A percentile compares a stretch with the other conserved stretches of the same genome.
These are phyloP conservation scores for Hypoxylon sp. DNA, from an alignment of 2,329 filamentous ascomycete species.

Conservation along the genomic window DNA sequence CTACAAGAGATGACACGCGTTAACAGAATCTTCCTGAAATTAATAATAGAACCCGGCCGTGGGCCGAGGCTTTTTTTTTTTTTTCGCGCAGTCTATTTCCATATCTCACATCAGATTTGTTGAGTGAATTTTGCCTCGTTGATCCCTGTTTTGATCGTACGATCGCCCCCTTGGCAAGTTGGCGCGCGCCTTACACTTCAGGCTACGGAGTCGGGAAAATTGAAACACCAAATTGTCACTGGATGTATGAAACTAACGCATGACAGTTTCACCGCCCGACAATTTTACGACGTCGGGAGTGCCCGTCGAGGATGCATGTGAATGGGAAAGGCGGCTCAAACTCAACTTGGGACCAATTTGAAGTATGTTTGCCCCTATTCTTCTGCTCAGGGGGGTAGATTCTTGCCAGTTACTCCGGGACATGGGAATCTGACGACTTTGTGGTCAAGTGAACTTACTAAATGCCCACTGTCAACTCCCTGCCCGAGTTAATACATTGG, in stretches of 20 bases:
- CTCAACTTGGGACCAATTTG: not conserved
- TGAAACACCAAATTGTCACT: constrained; percentile 16
- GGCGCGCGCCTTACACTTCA: constrained; percentile 22
- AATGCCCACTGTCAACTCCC: not conserved
- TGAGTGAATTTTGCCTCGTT: constrained; percentile 32
- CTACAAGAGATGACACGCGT: constrained; percentile 24
- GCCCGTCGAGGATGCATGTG: not conserved
- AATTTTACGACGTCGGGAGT: not conserved
- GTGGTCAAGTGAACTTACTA: not conserved
- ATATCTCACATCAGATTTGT: constrained; percentile 25
- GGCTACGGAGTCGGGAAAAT: constrained; percentile 15
- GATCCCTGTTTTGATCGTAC: constrained; percentile 32
- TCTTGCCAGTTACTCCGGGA: not conserved
- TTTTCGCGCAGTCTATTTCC: constrained; percentile 2
- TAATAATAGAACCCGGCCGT: constrained; percentile 11
- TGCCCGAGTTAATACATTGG: not conserved
- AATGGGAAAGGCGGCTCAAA: constrained; percentile 1
- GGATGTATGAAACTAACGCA: constrained; percentile 19
- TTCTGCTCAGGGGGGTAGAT: not conserved
- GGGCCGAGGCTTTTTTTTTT: constrained; percentile 1
- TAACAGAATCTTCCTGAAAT: constrained; percentile 11
- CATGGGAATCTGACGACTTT: not conserved
- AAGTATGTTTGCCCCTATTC: not conserved
- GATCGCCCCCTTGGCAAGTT: constrained; percentile 30
- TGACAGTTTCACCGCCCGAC: constrained; percentile 12